Evolutionary conservation across 1,284 basidiomycete species (phyloP), one percentile per base, ranked within the genome.

Genomic region (Puccinia coronata): DNA sequence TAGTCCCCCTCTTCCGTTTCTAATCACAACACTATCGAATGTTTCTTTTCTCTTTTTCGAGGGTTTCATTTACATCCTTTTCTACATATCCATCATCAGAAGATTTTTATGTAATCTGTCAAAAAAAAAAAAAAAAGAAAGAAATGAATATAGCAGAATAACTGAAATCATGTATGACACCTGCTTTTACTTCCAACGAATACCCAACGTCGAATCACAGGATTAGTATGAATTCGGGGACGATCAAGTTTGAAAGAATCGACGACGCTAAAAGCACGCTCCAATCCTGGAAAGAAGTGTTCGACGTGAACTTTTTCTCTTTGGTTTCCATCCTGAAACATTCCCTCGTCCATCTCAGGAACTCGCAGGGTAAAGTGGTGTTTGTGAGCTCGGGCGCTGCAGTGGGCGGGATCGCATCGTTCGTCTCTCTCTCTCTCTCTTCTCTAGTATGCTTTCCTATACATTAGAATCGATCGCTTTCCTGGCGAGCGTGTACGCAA

Each of bases 141-240:
- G 49, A 51, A 51, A 20, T 59, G 18, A 23, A 34, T 25, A 34
- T 18, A 39, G 14, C 31, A 12, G 23, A 74, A n/a, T 16, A 74
- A 55, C 18, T 20, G 23, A 20, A 11, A 9, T 53, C 5, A 53
- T 53, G 5, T 5, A 20, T 20, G 5, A 53, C 4, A 20, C 5
- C 11, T 53, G 51, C 16, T 53, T 53, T 5, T 5, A 14, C 16
- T 5, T 20, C 18, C 51, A n/a, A 53, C 51, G 18, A 53, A 53
- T 5, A 53, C 5, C n/a, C n/a, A n/a, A 53, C 5, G 23, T 5
- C 5, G 23, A 39, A 63, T 9, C 18, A 63, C 25, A 34, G 78
- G 78, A 41, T 63, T 80, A n/a, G 63, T 80, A 41, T 80, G 18
- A 80, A 80, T 72, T 53, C 78, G n/a, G 78, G 78, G 31, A 61